Evolutionary conservation across 345 rosid species (phyloP).

Genomic region (Eucalyptus albens): DNA sequence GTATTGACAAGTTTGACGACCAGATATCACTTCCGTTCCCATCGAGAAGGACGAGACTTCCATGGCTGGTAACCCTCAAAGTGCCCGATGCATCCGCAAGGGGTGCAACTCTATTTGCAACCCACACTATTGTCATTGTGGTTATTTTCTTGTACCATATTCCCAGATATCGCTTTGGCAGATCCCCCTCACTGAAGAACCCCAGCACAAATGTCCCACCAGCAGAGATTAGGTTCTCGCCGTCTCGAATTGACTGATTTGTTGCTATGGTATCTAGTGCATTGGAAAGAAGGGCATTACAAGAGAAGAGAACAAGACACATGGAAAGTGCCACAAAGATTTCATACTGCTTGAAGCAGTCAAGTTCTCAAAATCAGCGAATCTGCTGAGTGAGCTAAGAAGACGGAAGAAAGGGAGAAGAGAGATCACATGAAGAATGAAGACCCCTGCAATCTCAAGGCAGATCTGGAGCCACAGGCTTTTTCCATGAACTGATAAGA

Average conservation of each 20-base stretch:
- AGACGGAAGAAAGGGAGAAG: no score
- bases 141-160: slow-evolving; percentile 16
- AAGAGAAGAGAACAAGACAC: neutral
- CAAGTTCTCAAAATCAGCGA: no score
- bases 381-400: no score
- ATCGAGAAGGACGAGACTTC: neutral
- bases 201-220: slow-evolving; percentile 12
- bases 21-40: neutral
- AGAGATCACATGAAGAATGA: no score
- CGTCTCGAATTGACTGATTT: neutral
- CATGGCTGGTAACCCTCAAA: neutral
- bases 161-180: slow-evolving; percentile 4
- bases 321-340: neutral
- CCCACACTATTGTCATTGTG: neutral
- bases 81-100: neutral
- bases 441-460: no score
- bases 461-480: no score
- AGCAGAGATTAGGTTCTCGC: neutral
- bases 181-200: slow-evolving; percentile 1
- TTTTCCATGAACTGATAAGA: neutral
- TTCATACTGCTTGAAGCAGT: neutral
- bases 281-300: neutral
- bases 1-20: neutral
- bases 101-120: neutral
- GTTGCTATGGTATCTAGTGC: neutral